Conservation (phyloP, 805 yeast species). For the Nakazawaea wickerhamii region DNA sequence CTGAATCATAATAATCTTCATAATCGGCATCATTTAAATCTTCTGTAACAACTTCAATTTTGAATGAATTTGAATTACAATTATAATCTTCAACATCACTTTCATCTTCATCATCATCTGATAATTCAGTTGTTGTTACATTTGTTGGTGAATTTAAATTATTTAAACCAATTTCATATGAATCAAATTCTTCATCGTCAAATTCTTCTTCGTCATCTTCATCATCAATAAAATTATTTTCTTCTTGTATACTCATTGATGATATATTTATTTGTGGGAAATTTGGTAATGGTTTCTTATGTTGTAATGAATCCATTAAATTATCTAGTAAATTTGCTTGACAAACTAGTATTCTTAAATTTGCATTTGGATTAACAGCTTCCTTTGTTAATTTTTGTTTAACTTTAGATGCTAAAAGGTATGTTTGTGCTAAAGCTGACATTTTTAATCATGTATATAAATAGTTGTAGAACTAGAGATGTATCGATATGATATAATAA, state of each 20-base stretch:
- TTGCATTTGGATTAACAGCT: conserved; percentile 52
- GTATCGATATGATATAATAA: neutral
- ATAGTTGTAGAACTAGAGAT: neutral
- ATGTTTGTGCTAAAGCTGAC: conserved; percentile 44
- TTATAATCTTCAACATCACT: conserved; percentile 2
- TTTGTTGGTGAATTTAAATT: neutral
- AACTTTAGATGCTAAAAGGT: conserved; percentile 58
- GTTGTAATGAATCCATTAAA: conserved; percentile 47
- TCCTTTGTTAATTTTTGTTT: conserved; percentile 58
- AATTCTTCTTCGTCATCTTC: conserved; percentile 14
- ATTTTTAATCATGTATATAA: neutral
- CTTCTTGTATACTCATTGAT: conserved; percentile 20
- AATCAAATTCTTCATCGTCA: conserved; percentile 17
- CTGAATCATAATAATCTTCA: conserved; percentile 11
- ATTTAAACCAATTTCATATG: neutral
- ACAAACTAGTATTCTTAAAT: conserved; percentile 53
- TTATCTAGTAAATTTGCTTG: conserved; percentile 70
- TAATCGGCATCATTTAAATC: conserved; percentile 9
- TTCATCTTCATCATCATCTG: conserved; percentile 4
- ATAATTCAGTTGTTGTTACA: neutral
- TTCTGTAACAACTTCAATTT: neutral
- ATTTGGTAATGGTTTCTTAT: conserved; percentile 24
- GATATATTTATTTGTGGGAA: conserved; percentile 18
- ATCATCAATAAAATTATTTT: conserved; percentile 10
- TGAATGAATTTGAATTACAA: neutral